A percentile compares a stretch with the other conserved stretches of the same genome.
phyloP scores from a whole-genome alignment of 169 alveolate genomes.

The Plasmodium inui region DNA sequence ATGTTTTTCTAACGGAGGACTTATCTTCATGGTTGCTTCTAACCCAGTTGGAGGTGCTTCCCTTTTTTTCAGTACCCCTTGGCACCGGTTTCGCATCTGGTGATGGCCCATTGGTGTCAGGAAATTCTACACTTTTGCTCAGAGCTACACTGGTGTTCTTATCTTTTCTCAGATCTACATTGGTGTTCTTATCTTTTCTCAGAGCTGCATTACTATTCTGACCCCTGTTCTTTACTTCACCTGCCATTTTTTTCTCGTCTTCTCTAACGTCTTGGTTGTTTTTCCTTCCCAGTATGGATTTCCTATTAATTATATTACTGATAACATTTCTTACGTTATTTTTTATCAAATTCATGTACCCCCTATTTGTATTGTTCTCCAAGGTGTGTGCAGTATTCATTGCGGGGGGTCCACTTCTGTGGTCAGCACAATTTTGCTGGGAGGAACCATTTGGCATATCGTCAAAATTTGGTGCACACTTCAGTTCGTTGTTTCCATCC shows the following conservation, averaged over 20 bases:
- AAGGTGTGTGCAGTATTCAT: background rate
- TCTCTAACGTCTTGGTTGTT: background rate
- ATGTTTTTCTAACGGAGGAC: background rate
- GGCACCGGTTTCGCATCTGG: background rate
- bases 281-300: slow-evolving; percentile 8
- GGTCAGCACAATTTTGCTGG: background rate
- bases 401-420: background rate
- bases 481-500: background rate
- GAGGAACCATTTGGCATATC: background rate
- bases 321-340: slow-evolving; percentile 15
- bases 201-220: background rate
- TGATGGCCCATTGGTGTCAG: background rate
- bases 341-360: slow-evolving; percentile 20
- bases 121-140: background rate
- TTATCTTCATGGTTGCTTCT: background rate
- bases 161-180: background rate
- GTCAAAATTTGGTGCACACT: background rate
- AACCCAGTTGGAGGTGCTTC: background rate
- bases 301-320: slow-evolving; percentile 20
- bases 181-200: background rate
- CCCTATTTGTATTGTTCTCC: background rate
- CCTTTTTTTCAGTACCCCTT: slow-evolving; percentile 1
- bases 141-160: background rate
- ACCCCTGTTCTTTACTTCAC: background rate
- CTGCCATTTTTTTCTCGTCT: background rate